Evolutionary conservation across 2,329 filamentous ascomycete species (phyloP), one percentile per base, ranked within the genome.

Genomic region (Aureobasidium namibiae): DNA sequence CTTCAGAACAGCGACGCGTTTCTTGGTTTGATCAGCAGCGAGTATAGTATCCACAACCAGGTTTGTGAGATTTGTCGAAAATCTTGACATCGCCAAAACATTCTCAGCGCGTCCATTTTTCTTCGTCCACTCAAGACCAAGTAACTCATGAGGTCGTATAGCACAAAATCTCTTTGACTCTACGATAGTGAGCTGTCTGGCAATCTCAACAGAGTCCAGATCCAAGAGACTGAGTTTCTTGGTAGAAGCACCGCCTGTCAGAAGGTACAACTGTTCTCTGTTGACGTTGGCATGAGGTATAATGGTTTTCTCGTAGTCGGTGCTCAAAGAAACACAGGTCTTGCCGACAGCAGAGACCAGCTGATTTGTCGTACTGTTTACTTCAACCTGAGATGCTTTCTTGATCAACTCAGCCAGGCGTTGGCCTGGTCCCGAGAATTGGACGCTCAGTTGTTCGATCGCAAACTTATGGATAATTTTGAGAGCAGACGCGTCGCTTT

Each of bases 91-190:
- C 5, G 90, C 89, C 70, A 92, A 89, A 63, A 99, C 92, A 64
- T 97, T 96, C 39, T 89, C 85, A 1, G 92, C 89, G 61, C 88
- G 83, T 0, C 84, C 85, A 5, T 87, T 89, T 2, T 83, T 82
- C 77, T 95, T 96, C 74, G 88, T 95, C 91, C 92, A 97, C 72
- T 95, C 91, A 0, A 90, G 89, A 2, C 87, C 90, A 10, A 99
- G 80, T 4, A 99, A 83, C 73, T 99, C 94, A 65, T 96, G 90
- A 0, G 94, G 90, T 64, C 92, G 81, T 64, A 99, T 96, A 3
- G 88, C 85, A 72, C 90, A 96, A 74, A 96, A 99, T 58, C 96
- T 87, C 62, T 80, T 82, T 71, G 95, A 96, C 70, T 95, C 90
- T 74, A 92, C 95, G 64, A 96, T 80, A 0, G 94, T 97, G 63